Conservation (phyloP, 1,284 basidiomycete genomes). For the Malassezia dermatis region DNA sequence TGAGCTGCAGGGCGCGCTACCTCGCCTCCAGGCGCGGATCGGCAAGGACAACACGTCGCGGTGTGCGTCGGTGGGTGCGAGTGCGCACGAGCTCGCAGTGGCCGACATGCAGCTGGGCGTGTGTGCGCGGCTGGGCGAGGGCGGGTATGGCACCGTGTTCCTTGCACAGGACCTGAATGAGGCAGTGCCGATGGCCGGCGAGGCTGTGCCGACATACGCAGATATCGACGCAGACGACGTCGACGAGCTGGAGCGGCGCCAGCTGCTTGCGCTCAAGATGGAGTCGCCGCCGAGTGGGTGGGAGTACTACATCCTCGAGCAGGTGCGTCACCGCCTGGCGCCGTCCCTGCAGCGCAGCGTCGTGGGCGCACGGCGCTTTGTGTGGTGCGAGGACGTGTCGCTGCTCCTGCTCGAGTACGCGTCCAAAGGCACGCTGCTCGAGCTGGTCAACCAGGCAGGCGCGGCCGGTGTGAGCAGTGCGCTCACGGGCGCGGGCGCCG, state of each 20-base stretch:
- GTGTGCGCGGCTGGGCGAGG: constrained; percentile 82
- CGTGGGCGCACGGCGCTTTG: constrained; percentile 32
- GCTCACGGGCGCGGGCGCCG: constrained; percentile 55
- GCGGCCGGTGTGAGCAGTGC: constrained; percentile 52
- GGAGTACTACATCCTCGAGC: constrained; percentile 81
- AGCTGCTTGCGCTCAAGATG: constrained; percentile 75
- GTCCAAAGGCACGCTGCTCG: constrained; percentile 81
- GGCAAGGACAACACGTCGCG: not conserved
- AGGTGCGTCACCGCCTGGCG: constrained; percentile 54
- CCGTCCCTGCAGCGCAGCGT: constrained; percentile 22
- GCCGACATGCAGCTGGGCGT: constrained; percentile 56
- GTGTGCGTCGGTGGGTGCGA: constrained; percentile 12
- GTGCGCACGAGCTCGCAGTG: constrained; percentile 49
- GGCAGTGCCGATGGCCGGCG: constrained; percentile 11
- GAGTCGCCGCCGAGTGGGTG: constrained; percentile 79
- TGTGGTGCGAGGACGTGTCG: constrained; percentile 61
- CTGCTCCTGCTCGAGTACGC: constrained; percentile 80
- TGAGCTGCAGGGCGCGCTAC: constrained; percentile 56
- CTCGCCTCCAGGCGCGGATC: constrained; percentile 51
- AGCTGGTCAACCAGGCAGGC: constrained; percentile 67
- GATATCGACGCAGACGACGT: constrained; percentile 58
- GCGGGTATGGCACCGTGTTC: constrained; percentile 91
- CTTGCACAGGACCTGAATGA: constrained; percentile 54
- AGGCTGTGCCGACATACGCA: constrained; percentile 48
- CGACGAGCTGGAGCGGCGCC: constrained; percentile 55